Evolutionary conservation across 106 monocot genomes (phyloP), one percentile per base, ranked within the genome.

Genomic region (Triglochin maritima): DNA sequence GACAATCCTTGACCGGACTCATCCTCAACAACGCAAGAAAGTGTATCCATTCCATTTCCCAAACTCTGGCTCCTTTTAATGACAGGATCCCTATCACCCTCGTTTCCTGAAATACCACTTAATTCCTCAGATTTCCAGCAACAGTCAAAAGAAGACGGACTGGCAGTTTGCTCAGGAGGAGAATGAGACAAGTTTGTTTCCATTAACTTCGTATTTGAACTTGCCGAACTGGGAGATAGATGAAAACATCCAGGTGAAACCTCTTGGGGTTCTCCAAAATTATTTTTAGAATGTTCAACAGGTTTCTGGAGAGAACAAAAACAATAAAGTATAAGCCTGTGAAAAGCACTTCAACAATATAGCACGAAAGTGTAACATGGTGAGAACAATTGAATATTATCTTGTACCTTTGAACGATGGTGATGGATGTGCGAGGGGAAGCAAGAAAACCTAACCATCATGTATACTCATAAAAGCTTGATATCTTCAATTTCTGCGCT

Each of bases 1-100:
- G 73, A 69, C 50, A 44, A 73, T 16, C 46, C 51, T 66, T 48
- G 62, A 71, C 72, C 70, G 13, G 48, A 48, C 41, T 62, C 74
- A 69, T 68, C 79, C 51, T 77, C 83, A 55, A 73, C 61, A 60
- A 55, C 72, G 64, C 46, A 71, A 69, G 64, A 61, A 43, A 65
- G 66, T 50, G 74, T 79, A 9, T 77, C 72, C 17, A 88, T 60
- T 45, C 83, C 78, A 65, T 51, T 64, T 58, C 82, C 89, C 64
- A 86, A 71, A 53, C 84, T 86, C 53, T 67, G 71, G 59, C 89
- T 80, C 62, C 87, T 89, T 66, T 82, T 81, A n/a, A 93, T 67
- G 3, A 60, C 5, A 78, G 64, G 52, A 13, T 64, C 73, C 55
- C 67, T 66, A 56, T 66, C 59, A 6, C 71, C 78, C 7, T 73